phyloP scores from a whole-genome alignment of 1,139 yeast species.

The Suhomyces bolitotheri region DNA sequence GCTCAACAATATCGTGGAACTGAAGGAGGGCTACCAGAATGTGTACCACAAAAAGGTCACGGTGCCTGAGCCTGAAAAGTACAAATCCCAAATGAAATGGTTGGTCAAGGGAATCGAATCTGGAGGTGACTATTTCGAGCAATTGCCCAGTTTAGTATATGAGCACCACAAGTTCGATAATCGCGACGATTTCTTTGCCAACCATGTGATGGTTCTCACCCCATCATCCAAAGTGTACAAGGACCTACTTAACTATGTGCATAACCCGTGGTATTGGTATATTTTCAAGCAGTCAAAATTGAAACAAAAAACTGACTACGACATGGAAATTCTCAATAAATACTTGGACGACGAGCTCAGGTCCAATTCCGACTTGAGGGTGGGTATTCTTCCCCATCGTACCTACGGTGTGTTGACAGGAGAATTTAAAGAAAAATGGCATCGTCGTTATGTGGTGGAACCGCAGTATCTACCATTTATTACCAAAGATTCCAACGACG shows the following conservation, averaged over 20 bases:
- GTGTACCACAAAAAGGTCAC: slow-evolving; percentile 18
- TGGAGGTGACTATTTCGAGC: slow-evolving; percentile 7
- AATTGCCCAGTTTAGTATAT: slow-evolving; percentile 23
- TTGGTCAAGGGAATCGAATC: slow-evolving; percentile 9
- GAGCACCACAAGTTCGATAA: slow-evolving; percentile 35
- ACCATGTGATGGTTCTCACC: slow-evolving; percentile 47
- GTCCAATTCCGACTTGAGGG: slow-evolving; percentile 21
- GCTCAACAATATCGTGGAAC: slow-evolving; percentile 24
- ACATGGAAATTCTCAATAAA: slow-evolving; percentile 52
- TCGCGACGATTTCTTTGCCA: slow-evolving; percentile 35
- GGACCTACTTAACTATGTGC: slow-evolving; percentile 30
- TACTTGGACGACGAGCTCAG: slow-evolving; percentile 22
- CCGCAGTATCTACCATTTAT: slow-evolving; percentile 38
- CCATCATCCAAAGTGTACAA: slow-evolving; percentile 35
- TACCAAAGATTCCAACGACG: slow-evolving; percentile 20
- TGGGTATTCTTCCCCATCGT: slow-evolving; percentile 46
- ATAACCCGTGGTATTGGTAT: slow-evolving; percentile 37
- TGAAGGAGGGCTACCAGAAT: slow-evolving; percentile 11
- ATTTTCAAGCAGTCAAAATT: slow-evolving; percentile 23
- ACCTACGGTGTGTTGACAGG: slow-evolving; percentile 52
- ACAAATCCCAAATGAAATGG: slow-evolving; percentile 7
- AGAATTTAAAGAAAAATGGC: slow-evolving; percentile 40
- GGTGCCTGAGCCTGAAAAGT: slow-evolving; percentile 17
- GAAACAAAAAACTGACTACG: slow-evolving; percentile 36
- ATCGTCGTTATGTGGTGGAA: slow-evolving; percentile 27